phyloP scores from a whole-genome alignment of 2,329 filamentous ascomycete genomes.

The Cladosporium sp. region DNA sequence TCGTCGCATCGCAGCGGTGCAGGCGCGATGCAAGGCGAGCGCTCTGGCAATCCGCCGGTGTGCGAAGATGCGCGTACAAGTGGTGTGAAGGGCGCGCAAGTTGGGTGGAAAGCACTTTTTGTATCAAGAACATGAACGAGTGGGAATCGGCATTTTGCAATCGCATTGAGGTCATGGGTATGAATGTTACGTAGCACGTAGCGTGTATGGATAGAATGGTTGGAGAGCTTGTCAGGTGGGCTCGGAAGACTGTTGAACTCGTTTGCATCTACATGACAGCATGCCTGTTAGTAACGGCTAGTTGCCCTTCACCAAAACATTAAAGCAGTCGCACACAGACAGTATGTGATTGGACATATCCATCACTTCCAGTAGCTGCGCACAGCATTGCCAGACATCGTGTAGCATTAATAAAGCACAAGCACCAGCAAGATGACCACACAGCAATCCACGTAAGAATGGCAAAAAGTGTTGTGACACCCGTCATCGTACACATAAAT shows the following conservation, averaged over 20 bases:
- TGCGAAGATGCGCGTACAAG: not conserved
- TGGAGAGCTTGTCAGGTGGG: not conserved
- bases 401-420: too few species aligned
- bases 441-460: too few species aligned
- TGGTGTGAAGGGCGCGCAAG: not conserved
- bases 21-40: not conserved
- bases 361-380: too few species aligned
- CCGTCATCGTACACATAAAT: slow-evolving; percentile 35
- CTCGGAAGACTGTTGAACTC: not conserved
- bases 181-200: slow-evolving; percentile 11
- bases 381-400: too few species aligned
- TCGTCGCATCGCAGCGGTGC: slow-evolving; percentile 17
- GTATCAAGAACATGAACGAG: slow-evolving; percentile 8
- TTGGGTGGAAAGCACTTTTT: not conserved
- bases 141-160: slow-evolving; percentile 2
- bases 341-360: too few species aligned
- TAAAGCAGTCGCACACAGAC: too few species aligned
- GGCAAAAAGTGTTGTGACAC: slow-evolving; percentile 40
- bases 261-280: not conserved
- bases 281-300: not conserved
- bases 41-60: not conserved
- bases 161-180: slow-evolving; percentile 7
- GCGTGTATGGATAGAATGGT: slow-evolving; percentile 12
- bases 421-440: too few species aligned
- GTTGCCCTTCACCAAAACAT: too few species aligned